phyloP scores from a whole-genome alignment of 169 alveolate species.

The Eimeria acervulina region DNA sequence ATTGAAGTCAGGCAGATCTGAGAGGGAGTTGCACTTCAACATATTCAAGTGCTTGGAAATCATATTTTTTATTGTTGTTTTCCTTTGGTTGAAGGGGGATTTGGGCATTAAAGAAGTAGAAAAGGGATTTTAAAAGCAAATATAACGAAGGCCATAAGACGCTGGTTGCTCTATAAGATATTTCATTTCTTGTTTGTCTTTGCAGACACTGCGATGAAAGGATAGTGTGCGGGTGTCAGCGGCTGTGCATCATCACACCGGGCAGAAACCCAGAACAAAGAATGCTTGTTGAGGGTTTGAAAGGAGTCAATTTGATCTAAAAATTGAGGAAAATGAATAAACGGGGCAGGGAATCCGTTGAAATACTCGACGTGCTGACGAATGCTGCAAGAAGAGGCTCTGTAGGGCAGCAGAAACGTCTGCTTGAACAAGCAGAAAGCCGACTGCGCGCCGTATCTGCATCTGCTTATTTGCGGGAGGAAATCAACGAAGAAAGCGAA shows the following conservation, averaged over 20 bases:
- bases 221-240: neutral
- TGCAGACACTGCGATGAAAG: conserved; percentile 12
- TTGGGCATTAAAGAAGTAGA: neutral
- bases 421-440: neutral
- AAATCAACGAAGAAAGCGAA: neutral
- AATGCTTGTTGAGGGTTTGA: too few relatives aligned
- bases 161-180: neutral
- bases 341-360: neutral
- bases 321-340: neutral
- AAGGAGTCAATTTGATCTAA: neutral
- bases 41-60: too few relatives aligned
- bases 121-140: neutral
- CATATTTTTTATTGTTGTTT: too few relatives aligned
- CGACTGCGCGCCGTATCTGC: neutral
- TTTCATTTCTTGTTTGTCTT: neutral
- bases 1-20: too few relatives aligned
- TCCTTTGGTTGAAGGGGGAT: neutral
- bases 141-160: neutral
- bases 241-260: too few relatives aligned
- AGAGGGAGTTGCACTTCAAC: neutral
- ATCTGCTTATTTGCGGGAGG: neutral
- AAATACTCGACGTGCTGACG: neutral
- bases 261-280: too few relatives aligned
- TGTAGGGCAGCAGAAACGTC: neutral
- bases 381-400: neutral